These are phyloP conservation scores for Nemania bipapillata DNA, from an alignment of 2,329 filamentous ascomycete genomes.

Conservation along the genomic window DNA sequence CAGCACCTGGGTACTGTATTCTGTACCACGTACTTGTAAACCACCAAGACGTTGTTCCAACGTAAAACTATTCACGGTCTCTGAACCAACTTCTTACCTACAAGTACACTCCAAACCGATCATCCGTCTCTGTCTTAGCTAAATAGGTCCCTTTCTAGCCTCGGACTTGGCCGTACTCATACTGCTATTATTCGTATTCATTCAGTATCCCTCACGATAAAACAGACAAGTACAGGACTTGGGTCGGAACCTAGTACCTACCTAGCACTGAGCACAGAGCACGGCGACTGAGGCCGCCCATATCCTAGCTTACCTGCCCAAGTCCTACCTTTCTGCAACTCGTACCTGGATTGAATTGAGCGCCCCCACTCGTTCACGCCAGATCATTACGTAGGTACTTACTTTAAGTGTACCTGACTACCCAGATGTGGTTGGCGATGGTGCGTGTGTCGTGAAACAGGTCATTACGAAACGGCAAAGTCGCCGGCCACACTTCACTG, in stretches of 20 bases:
- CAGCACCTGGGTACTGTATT: no score
- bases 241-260: conserved; percentile 1
- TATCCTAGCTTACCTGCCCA: conserved; percentile 22
- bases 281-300: conserved; percentile 35
- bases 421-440: conserved; percentile 17
- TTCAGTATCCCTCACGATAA: conserved; percentile 8
- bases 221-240: conserved; percentile 2
- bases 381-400: conserved; percentile 7
- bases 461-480: conserved; percentile 8
- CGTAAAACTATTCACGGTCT: conserved; percentile 13
- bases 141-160: neutral
- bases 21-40: no score
- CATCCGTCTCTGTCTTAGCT: neutral
- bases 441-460: conserved; percentile 20
- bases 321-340: conserved; percentile 23
- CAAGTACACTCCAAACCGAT: neutral
- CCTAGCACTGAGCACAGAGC: no score
- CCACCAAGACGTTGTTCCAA: neutral
- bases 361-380: conserved; percentile 21
- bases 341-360: conserved; percentile 24
- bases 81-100: neutral
- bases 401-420: conserved; percentile 19
- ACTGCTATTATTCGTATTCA: neutral
- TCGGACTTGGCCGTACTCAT: neutral
- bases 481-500: neutral